phyloP scores from a whole-genome alignment of 257 asterid species.

The Ajuga chamaepitys region DNA sequence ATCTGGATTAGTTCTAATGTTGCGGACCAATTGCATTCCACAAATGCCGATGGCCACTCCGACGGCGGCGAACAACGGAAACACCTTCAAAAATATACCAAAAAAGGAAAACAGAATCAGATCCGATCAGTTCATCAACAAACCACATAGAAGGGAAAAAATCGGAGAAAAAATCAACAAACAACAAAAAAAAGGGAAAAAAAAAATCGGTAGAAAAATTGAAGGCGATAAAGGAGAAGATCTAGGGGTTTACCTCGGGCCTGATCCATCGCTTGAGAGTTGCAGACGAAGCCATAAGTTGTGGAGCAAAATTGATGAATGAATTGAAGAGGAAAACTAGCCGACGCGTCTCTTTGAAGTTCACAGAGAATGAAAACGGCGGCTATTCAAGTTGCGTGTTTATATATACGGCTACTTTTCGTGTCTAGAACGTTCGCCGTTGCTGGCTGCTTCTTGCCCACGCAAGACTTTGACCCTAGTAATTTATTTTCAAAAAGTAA shows the following conservation, averaged over 20 bases:
- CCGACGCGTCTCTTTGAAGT: background rate
- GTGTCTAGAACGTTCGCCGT: conserved; percentile 10
- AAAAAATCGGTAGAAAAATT: too few species aligned
- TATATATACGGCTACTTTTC: background rate
- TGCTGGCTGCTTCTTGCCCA: conserved; percentile 3
- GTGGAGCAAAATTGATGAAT: conserved; percentile 2
- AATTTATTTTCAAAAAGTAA: too few species aligned
- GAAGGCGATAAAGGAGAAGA: background rate
- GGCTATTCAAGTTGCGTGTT: background rate
- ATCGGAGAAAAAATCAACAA: background rate
- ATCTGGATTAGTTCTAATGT: conserved; percentile 72
- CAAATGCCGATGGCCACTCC: conserved; percentile 89
- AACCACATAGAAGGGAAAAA: background rate
- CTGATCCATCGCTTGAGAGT: conserved; percentile 72
- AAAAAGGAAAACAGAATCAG: conserved; percentile 11
- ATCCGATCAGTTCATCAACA: conserved; percentile 18
- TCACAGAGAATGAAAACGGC: background rate
- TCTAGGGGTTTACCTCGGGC: conserved; percentile 63
- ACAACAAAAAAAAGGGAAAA: background rate
- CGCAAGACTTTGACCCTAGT: conserved; percentile 8
- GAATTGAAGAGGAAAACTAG: background rate
- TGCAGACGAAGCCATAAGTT: conserved; percentile 51
- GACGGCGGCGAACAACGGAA: conserved; percentile 78
- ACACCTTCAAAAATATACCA: conserved; percentile 40
- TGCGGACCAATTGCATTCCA: conserved; percentile 83